Evolutionary conservation across 495 filamentous ascomycete genomes (phyloP).

Genomic region (Acidomyces sp.): DNA sequence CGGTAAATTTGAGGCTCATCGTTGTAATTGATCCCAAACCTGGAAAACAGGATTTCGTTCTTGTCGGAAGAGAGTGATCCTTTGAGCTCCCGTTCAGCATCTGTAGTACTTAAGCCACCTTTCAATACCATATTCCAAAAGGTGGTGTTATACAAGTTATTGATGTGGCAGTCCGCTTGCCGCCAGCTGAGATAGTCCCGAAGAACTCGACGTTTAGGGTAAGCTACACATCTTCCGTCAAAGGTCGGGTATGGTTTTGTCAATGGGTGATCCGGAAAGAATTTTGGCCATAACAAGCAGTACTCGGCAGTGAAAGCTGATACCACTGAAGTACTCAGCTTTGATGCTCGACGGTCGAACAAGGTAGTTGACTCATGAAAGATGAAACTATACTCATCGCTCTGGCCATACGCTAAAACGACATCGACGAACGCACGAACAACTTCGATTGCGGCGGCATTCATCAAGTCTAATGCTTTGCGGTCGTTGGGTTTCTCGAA

Average conservation of each 20-base stretch:
- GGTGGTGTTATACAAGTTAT: slow-evolving; percentile 95
- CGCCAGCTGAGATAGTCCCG: slow-evolving; percentile 95
- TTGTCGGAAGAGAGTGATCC: slow-evolving; percentile 77
- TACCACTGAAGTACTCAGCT: slow-evolving; percentile 77
- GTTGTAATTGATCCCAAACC: slow-evolving; percentile 91
- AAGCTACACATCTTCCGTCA: slow-evolving; percentile 80
- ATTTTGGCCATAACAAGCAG: slow-evolving; percentile 61
- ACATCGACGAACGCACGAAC: slow-evolving; percentile 78
- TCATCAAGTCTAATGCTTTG: slow-evolving; percentile 84
- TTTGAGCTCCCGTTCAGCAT: slow-evolving; percentile 72
- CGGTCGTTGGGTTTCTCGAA: slow-evolving; percentile 89
- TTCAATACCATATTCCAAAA: slow-evolving; percentile 79
- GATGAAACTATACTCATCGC: slow-evolving; percentile 88
- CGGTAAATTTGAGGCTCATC: slow-evolving; percentile 84
- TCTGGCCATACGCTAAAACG: slow-evolving; percentile 76
- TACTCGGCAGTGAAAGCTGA: slow-evolving; percentile 93
- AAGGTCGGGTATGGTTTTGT: slow-evolving; percentile 72
- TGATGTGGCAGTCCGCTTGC: slow-evolving; percentile 95
- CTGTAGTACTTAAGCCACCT: slow-evolving; percentile 57
- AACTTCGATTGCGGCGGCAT: slow-evolving; percentile 69
- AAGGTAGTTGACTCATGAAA: slow-evolving; percentile 67
- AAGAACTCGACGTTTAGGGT: slow-evolving; percentile 64
- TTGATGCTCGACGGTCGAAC: slow-evolving; percentile 77
- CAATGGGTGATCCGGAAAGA: slow-evolving; percentile 56
- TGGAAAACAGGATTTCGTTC: slow-evolving; percentile 87